Base-by-base conservation (phyloP, 495 filamentous ascomycete species). In the Cercophora scortea region DNA sequence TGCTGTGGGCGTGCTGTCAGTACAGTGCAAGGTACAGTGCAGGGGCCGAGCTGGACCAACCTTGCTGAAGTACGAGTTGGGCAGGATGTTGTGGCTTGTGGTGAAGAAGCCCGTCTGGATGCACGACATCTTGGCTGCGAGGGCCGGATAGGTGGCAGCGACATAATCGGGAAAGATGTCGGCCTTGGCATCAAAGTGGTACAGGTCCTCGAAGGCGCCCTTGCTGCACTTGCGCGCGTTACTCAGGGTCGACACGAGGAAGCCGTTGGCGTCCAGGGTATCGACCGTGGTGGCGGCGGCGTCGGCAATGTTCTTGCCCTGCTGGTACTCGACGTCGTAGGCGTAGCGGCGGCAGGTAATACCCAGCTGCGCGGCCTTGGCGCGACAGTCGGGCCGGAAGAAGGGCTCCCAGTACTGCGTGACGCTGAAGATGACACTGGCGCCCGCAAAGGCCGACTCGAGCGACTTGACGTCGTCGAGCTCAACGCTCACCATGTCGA, bases 261-360 rank as follows among this genome's bases (percentile, higher is more conserved):
- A 71, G 4, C 64, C 66, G 12, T 67, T 69, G 11, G 72, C 65
- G 33, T 77, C 69, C 11, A 80, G 71, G 2, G 68, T 71, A 16
- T 66, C 65, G 1, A 72, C 62, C 0, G 54, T 61, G 3, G 51
- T 61, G 10, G 79, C 77, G 5, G 79, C 80, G 0, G 75, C 79
- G 43, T 79, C 69, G 7, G 71, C 74, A 9, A 79, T 72, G 49
- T 79, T 81, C 53, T 71, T 75, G 4, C 76, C 77, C 38, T 81
- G 74, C n/a, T 53, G 56, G 10, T 75, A 53, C 61, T 83, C 80
- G 8, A 64, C 52, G 6, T 79, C 69, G 47, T 72, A 78, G 8
- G 72, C 78, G 34, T 72, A 60, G 42, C 68, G 61, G 47, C 72
- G 70, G 55, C 61, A 66, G 15, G 51, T 54, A 4, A 68, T 38